Evolutionary conservation across 2,329 filamentous ascomycete genomes (phyloP), one percentile per base, ranked within the genome.

Genomic region (Venturia carpophila): DNA sequence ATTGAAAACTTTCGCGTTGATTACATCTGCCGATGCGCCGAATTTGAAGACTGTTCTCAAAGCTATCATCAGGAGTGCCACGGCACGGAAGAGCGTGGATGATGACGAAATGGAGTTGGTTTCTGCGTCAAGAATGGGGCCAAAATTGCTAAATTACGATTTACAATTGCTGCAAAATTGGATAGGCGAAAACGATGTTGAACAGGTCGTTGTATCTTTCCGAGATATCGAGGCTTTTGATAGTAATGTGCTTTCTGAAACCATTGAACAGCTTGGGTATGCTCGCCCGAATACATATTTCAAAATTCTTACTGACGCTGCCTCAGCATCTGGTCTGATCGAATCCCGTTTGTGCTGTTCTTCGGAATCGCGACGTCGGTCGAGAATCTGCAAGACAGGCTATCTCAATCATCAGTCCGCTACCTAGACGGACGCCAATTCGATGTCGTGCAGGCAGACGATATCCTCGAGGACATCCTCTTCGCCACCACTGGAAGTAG

Each of bases 141-240:
- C 83, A 42, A 86, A 84, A 73, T 83, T 89, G 66, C 81, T 93
- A 2, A 88, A 90, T 70, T 94, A 93, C 72, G 91, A 94, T 71
- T 80, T 94, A 19, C 87, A 90, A 70, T 85, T 88, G 30, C 75
- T 94, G 39, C 78, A 86, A 67, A 80, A 83, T 34, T 86, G 83
- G 73, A 79, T 86, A 17, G 80, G 79, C 66, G 77, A 79, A 10
- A 81, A 82, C 45, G 73, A 75, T 30, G 82, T 81, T 39, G 75
- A 82, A 49, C 84, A 85, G 69, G 82, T 93, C 11, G 82, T 91
- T 63, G 79, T 95, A 61, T 85, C 88, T 0, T 86, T 94, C 66
- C 87, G 92, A 73, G 90, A 94, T 71, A 91, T 89, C 68, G 91
- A 94, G 75, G 90, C 87, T 0, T 92, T 94, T 71, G 90, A 92